Conservation (phyloP, 2,329 filamentous ascomycete species). For the Alternaria brassicicola region DNA sequence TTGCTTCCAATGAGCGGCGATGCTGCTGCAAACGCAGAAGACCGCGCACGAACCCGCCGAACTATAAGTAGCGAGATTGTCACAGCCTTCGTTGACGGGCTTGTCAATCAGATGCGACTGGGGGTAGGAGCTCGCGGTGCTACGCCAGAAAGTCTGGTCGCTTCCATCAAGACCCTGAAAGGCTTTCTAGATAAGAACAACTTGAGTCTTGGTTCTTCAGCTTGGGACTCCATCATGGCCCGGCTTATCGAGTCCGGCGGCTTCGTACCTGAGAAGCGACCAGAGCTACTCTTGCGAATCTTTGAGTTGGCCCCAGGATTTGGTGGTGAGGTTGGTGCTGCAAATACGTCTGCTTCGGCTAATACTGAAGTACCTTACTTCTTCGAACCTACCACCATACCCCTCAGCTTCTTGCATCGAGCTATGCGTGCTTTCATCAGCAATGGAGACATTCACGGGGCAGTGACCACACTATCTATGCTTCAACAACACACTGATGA, state of each 20-base stretch:
- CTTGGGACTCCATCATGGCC: conserved; percentile 55
- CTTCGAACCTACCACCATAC: conserved; percentile 52
- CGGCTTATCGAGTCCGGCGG: conserved; percentile 58
- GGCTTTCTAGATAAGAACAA: conserved; percentile 46
- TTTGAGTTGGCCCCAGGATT: conserved; percentile 50
- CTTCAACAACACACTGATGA: conserved; percentile 52
- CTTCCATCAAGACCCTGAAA: conserved; percentile 46
- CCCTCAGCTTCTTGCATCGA: conserved; percentile 53
- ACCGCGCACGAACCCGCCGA: conserved; percentile 44
- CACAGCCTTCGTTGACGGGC: conserved; percentile 59
- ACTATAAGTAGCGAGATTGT: conserved; percentile 66
- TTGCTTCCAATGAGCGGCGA: conserved; percentile 31
- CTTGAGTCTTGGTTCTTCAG: conserved; percentile 49
- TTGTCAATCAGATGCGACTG: conserved; percentile 54
- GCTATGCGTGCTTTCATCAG: conserved; percentile 50
- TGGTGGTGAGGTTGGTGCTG: conserved; percentile 48
- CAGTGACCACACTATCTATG: conserved; percentile 46
- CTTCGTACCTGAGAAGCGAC: conserved; percentile 53
- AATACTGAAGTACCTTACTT: conserved; percentile 47
- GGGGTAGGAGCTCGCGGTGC: conserved; percentile 52
- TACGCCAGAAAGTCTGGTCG: conserved; percentile 42
- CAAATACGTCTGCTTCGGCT: conserved; percentile 39
- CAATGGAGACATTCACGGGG: conserved; percentile 47
- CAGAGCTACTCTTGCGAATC: conserved; percentile 51
- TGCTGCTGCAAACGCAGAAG: conserved; percentile 25